A percentile compares a stretch with the other conserved stretches of the same genome.
These are phyloP conservation scores for Exserohilum turcica DNA, from an alignment of 2,329 filamentous ascomycete species.

Conservation along the genomic window DNA sequence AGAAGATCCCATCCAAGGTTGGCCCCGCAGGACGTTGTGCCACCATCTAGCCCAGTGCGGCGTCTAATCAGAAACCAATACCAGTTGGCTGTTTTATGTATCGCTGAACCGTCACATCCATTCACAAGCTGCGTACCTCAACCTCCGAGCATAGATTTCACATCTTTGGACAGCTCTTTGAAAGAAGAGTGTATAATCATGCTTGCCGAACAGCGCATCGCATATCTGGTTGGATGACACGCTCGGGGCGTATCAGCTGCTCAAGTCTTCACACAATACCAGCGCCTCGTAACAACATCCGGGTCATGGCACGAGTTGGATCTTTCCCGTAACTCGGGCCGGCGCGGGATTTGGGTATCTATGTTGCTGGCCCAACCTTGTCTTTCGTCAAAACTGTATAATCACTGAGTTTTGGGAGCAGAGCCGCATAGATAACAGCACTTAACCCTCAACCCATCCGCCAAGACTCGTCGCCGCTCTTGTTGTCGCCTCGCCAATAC, in stretches of 20 bases:
- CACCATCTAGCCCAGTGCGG: neutral
- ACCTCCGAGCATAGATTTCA: no score
- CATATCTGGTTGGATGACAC: no score
- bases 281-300: neutral
- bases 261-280: no score
- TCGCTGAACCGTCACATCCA: no score
- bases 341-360: neutral
- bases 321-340: neutral
- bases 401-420: neutral
- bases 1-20: neutral
- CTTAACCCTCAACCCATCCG: neutral
- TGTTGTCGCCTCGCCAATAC: neutral
- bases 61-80: neutral
- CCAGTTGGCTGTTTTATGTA: neutral
- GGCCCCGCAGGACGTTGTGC: neutral
- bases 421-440: neutral
- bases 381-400: no score
- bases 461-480: neutral
- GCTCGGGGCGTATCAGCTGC: no score
- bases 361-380: neutral
- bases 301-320: neutral
- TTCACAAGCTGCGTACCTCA: no score
- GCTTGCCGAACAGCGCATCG: no score
- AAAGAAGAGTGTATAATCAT: no score
- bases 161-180: no score